phyloP scores from a whole-genome alignment of 345 rosid genomes.

The Physaria fendleri region DNA sequence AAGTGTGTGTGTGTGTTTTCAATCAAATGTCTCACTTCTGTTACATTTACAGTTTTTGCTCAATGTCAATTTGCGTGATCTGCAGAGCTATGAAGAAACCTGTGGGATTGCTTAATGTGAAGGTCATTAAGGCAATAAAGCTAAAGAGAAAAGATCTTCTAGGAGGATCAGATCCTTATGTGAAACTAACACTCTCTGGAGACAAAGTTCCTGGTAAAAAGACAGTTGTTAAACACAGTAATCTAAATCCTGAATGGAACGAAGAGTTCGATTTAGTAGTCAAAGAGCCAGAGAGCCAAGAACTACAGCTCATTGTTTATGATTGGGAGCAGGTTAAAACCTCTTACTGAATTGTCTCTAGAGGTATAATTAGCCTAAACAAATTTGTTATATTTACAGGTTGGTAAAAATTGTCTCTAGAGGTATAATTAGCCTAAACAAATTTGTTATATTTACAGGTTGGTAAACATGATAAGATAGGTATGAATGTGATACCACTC shows the following conservation, averaged over 20 bases:
- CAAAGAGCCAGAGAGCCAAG: constrained; percentile 71
- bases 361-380: background rate
- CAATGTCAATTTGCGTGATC: background rate
- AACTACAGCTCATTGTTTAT: constrained; percentile 51
- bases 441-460: constrained; percentile 37
- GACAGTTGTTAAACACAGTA: constrained; percentile 71
- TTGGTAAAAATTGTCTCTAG: constrained; percentile 87
- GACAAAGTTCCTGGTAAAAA: constrained; percentile 70
- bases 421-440: background rate
- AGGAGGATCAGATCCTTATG: constrained; percentile 92
- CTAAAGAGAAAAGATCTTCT: constrained; percentile 80
- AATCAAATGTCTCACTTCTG: background rate
- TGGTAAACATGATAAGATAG: constrained; percentile 91
- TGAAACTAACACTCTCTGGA: constrained; percentile 70
- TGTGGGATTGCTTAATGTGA: constrained; percentile 70
- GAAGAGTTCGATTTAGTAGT: constrained; percentile 75
- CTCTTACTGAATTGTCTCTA: background rate
- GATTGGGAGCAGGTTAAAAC: constrained; percentile 87
- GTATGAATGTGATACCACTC: constrained; percentile 62
- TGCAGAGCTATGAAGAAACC: constrained; percentile 72
- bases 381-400: constrained; percentile 31
- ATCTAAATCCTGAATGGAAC: constrained; percentile 93
- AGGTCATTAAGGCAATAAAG: constrained; percentile 64
- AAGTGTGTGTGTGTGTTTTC: background rate
- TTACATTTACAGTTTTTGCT: background rate